Base-by-base conservation (phyloP, 352 stramenopile genomes). In the Aphanomyces invadans region DNA sequence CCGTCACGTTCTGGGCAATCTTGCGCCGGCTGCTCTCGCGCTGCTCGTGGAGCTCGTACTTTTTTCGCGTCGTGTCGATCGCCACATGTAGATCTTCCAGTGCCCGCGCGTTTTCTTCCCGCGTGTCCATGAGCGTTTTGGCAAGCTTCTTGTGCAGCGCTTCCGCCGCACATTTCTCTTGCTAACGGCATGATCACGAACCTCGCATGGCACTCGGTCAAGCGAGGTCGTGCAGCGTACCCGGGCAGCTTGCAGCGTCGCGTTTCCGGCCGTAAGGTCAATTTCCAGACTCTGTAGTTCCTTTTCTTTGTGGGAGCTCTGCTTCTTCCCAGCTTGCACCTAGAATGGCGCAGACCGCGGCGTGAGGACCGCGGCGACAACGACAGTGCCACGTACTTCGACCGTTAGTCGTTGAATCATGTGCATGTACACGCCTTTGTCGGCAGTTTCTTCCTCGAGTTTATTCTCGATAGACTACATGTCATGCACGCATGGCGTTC, bases 351-450 rank as follows among this genome's bases (percentile, higher is more conserved):
- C 21, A n/a, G 25, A 36, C 9, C 0, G 3, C 2, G 25, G 51
- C 10, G 10, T 9, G 79, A 75, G 1, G 69, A 68, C n/a, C n/a
- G n/a, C n/a, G n/a, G n/a, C n/a, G n/a, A n/a, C n/a, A n/a, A n/a
- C n/a, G n/a, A n/a, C n/a, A n/a, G n/a, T n/a, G n/a, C n/a, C n/a
- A 0, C 87, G 67, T 5, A 82, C 77, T 53, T 92, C 84, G 21
- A 72, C 73, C 4, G 78, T 74, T 26, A 92, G 64, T 4, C 84
- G 80, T 45, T 89, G 74, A 68, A 92, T 89, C 84, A 90, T 92
- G 69, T 92, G 81, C 39, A 76, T 90, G 72, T 90, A 92, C 46
- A 92, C 79, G 10, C 81, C 80, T 5, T 76, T 76, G 31, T 92
- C 83, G 0, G 72, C 74, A 15, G 88, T 57, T 61, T 92, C 83